Conservation (phyloP, 345 rosid genomes). For the Chamaenerion angustifolium region DNA sequence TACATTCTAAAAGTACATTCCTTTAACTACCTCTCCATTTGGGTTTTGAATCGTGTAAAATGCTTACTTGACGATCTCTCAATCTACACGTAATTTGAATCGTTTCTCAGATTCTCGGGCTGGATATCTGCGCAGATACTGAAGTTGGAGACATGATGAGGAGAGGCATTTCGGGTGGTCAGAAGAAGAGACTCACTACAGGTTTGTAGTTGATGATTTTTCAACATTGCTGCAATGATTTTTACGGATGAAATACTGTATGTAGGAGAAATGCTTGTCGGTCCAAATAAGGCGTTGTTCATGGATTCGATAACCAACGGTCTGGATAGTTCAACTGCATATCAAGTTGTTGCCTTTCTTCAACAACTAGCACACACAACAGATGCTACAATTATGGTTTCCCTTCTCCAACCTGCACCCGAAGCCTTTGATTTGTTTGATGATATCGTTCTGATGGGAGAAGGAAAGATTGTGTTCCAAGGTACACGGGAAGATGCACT, state of each 20-base stretch:
- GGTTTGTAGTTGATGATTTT: constrained; percentile 17
- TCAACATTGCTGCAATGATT: too few species aligned
- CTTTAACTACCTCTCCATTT: background rate
- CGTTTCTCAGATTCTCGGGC: constrained; percentile 24
- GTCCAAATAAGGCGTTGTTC: constrained; percentile 46
- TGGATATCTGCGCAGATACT: constrained; percentile 36
- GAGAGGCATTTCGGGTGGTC: constrained; percentile 43
- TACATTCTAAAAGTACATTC: constrained; percentile 26
- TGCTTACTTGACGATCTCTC: background rate
- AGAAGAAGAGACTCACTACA: constrained; percentile 35
- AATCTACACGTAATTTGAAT: background rate
- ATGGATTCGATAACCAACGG: constrained; percentile 71
- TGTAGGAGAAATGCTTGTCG: constrained; percentile 63
- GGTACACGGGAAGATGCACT: constrained; percentile 29
- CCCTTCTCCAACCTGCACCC: constrained; percentile 65
- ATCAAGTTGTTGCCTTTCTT: constrained; percentile 42
- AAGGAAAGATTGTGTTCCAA: constrained; percentile 44
- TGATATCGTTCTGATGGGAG: constrained; percentile 44
- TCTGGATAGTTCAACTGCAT: constrained; percentile 54
- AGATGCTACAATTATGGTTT: constrained; percentile 38
- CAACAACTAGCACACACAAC: constrained; percentile 45
- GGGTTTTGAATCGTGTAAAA: background rate
- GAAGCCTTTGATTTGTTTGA: constrained; percentile 54
- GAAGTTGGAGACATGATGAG: constrained; percentile 30
- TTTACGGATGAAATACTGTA: too few species aligned